A percentile compares a stretch with the other conserved stretches of the same genome.
These are phyloP conservation scores for Ulmus americana DNA, from an alignment of 331 rosid species.

Conservation along the genomic window DNA sequence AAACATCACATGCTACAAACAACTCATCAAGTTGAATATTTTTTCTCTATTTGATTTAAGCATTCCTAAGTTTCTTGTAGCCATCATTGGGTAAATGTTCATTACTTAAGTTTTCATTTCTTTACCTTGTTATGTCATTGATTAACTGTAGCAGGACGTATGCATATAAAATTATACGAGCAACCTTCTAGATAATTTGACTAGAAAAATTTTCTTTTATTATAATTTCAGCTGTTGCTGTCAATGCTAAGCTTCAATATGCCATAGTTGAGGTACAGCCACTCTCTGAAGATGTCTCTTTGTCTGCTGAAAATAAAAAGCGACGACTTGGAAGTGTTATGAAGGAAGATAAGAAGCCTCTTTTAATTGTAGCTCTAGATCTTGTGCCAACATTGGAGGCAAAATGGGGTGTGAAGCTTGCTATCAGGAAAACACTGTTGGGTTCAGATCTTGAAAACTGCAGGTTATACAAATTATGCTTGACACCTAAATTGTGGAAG, in stretches of 20 bases:
- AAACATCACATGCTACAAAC: neutral
- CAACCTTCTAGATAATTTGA: conserved; percentile 12
- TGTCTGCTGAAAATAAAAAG: conserved; percentile 51
- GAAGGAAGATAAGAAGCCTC: conserved; percentile 63
- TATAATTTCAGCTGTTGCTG: conserved; percentile 78
- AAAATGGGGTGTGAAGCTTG: conserved; percentile 78
- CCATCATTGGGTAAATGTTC: neutral
- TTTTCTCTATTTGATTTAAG: neutral
- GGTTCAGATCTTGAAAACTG: conserved; percentile 89
- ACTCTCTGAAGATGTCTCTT: conserved; percentile 37
- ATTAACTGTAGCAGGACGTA: neutral
- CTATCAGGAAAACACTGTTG: conserved; percentile 44
- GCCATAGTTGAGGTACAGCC: conserved; percentile 69
- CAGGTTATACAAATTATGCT: conserved; percentile 46
- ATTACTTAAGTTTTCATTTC: neutral
- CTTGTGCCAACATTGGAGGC: conserved; percentile 81
- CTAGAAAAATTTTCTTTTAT: conserved; percentile 24
- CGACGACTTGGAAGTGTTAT: conserved; percentile 56
- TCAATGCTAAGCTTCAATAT: conserved; percentile 84
- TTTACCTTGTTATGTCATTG: neutral
- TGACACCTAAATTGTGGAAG: conserved; percentile 12
- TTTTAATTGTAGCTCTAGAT: conserved; percentile 77
- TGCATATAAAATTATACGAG: neutral
- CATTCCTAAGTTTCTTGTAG: conserved; percentile 3
- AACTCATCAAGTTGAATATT: neutral